A percentile compares a stretch with the other conserved stretches of the same genome.
Conservation (phyloP, 192 early-diverging fungal genomes). For the Rhizoclosmatium sp. region DNA sequence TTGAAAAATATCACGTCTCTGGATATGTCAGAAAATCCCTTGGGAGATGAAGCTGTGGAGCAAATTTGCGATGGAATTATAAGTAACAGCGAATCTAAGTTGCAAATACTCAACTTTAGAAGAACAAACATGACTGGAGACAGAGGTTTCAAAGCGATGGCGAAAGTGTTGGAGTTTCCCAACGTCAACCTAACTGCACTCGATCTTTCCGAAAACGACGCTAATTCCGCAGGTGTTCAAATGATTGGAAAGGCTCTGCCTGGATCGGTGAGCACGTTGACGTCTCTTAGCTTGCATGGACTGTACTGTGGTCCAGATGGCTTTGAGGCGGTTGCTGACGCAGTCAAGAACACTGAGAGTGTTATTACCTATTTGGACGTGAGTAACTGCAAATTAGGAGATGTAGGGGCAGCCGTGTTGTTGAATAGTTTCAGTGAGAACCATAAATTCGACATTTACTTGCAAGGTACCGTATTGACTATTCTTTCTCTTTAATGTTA, state of each 20-base stretch:
- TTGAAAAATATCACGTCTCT: not conserved
- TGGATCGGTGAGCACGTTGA: not conserved
- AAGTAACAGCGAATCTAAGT: not conserved
- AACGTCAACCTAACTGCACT: not conserved
- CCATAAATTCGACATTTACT: not conserved
- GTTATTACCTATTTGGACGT: not conserved
- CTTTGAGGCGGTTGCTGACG: not conserved
- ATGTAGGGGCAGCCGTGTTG: not conserved
- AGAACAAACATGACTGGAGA: constrained; percentile 18
- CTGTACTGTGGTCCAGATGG: constrained; percentile 8
- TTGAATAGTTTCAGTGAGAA: not conserved
- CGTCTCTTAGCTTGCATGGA: not conserved
- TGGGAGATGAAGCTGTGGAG: not conserved
- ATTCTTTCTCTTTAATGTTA: not conserved
- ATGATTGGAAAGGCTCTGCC: not conserved
- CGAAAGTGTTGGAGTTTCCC: not conserved
- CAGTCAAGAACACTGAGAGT: not conserved
- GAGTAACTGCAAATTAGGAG: not conserved
- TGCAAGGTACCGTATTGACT: not conserved
- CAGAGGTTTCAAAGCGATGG: not conserved
- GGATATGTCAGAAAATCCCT: not conserved
- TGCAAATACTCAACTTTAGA: not conserved
- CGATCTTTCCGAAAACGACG: not conserved
- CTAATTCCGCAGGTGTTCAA: not conserved
- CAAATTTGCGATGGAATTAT: not conserved